Conservation (phyloP, 306 rosid species). For the Hylodesmum podocarpum region DNA sequence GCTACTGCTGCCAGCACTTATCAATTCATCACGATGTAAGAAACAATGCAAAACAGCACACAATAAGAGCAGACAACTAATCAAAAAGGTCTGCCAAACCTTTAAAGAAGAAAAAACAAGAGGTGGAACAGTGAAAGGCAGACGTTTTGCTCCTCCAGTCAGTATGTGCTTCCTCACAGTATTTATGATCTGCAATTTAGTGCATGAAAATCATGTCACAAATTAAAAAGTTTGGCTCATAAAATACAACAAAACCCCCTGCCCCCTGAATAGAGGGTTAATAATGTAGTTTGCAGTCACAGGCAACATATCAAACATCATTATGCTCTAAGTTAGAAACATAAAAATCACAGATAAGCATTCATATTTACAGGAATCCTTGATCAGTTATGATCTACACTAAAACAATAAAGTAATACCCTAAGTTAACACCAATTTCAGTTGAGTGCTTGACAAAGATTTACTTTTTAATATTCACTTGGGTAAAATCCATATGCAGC, state of each 20-base stretch:
- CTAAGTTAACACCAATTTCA: constrained; percentile 20
- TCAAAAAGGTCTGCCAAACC: constrained; percentile 52
- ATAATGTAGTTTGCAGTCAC: constrained; percentile 8
- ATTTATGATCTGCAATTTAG: constrained; percentile 78
- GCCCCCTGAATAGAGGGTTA: background rate
- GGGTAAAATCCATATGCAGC: background rate
- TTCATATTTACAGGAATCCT: background rate
- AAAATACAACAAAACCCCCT: constrained; percentile 19
- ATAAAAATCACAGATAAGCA: constrained; percentile 3
- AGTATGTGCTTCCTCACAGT: constrained; percentile 83
- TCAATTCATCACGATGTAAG: constrained; percentile 12
- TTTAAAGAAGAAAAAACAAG: constrained; percentile 83
- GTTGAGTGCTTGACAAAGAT: background rate
- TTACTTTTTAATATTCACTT: background rate
- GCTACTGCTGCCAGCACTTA: constrained; percentile 14
- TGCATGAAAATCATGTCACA: constrained; percentile 24
- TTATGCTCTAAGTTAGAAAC: background rate
- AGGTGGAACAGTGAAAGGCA: constrained; percentile 91
- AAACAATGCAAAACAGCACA: constrained; percentile 18
- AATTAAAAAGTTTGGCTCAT: constrained; percentile 21
- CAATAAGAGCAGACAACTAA: constrained; percentile 18
- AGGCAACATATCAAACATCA: constrained; percentile 7
- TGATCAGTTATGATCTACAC: constrained; percentile 21
- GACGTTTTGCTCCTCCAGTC: constrained; percentile 87
- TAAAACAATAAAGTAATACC: background rate